Evolutionary conservation across 805 yeast genomes (phyloP).

Genomic region (Barnettozyma wickerhamii): DNA sequence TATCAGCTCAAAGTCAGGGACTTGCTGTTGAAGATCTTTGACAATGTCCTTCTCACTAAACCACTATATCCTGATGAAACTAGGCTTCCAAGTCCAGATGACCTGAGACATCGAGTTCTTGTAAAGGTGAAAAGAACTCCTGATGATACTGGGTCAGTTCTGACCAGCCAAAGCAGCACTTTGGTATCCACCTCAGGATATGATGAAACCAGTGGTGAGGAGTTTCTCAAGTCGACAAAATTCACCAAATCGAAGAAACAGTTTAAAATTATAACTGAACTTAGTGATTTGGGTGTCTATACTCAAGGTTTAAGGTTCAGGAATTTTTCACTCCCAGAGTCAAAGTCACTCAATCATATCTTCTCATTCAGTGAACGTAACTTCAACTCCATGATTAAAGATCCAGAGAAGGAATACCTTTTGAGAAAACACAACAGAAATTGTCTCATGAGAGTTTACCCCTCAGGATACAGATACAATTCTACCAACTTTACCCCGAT

Average conservation of each 20-base stretch:
- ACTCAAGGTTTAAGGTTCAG: conserved; percentile 63
- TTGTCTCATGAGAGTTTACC: conserved; percentile 81
- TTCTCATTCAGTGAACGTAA: conserved; percentile 83
- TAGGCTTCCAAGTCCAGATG: conserved; percentile 68
- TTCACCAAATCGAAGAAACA: conserved; percentile 13
- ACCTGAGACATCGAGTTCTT: conserved; percentile 64
- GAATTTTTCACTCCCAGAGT: conserved; percentile 81
- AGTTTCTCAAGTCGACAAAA: conserved; percentile 2
- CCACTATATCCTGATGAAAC: conserved; percentile 25
- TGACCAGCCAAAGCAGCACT: conserved; percentile 19
- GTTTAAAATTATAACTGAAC: conserved; percentile 33
- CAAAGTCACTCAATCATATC: conserved; percentile 74
- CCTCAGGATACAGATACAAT: conserved; percentile 69
- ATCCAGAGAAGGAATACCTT: conserved; percentile 48
- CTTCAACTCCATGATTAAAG: conserved; percentile 58
- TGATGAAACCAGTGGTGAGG: conserved; percentile 29
- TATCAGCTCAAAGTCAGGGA: conserved; percentile 61
- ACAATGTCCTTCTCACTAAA: conserved; percentile 41
- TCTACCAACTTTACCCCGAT: conserved; percentile 83
- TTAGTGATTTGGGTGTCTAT: conserved; percentile 66
- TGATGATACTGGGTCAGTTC: conserved; percentile 17
- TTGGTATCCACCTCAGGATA: conserved; percentile 13
- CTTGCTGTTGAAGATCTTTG: conserved; percentile 53
- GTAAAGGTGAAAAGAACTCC: conserved; percentile 66
- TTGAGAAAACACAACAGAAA: conserved; percentile 72